Evolutionary conservation across 2,329 filamentous ascomycete genomes (phyloP).

Genomic region (Cordyceps militaris): DNA sequence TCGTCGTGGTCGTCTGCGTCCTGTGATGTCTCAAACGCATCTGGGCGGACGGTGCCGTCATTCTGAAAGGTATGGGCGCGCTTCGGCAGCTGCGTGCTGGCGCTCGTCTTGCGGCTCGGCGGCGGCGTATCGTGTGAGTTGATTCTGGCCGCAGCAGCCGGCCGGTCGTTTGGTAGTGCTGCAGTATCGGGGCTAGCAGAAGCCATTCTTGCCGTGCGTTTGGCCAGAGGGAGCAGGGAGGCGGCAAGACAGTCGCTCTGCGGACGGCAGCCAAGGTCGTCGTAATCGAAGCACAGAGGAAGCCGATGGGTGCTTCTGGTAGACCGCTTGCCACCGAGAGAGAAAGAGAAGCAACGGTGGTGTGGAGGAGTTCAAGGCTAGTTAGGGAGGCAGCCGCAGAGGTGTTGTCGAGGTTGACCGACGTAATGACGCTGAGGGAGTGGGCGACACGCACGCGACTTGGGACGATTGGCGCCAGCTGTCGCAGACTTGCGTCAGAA

Average conservation of each 20-base stretch:
- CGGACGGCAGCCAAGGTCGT: too few relatives aligned
- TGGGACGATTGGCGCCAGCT: background rate
- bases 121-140: background rate
- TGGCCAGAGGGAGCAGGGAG: background rate
- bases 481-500: constrained; percentile 2
- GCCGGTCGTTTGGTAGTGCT: background rate
- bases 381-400: background rate
- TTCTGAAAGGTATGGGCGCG: constrained; percentile 42
- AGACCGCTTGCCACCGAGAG: background rate
- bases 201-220: constrained; percentile 2
- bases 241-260: background rate
- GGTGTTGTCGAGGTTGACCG: background rate
- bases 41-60: constrained; percentile 27
- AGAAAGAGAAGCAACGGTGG: background rate
- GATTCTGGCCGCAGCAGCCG: background rate
- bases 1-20: constrained; percentile 37
- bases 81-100: constrained; percentile 30
- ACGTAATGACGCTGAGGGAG: too few relatives aligned
- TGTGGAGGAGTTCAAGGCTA: background rate
- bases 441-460: background rate
- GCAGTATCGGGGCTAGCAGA: background rate
- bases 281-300: too few relatives aligned
- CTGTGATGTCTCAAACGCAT: constrained; percentile 43
- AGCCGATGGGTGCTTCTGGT: background rate
- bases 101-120: constrained; percentile 22